Evolutionary conservation across 202 grass and related monocot genomes (phyloP), one percentile per base, ranked within the genome.

Genomic region (Bolboschoenoplectus hybrid): DNA sequence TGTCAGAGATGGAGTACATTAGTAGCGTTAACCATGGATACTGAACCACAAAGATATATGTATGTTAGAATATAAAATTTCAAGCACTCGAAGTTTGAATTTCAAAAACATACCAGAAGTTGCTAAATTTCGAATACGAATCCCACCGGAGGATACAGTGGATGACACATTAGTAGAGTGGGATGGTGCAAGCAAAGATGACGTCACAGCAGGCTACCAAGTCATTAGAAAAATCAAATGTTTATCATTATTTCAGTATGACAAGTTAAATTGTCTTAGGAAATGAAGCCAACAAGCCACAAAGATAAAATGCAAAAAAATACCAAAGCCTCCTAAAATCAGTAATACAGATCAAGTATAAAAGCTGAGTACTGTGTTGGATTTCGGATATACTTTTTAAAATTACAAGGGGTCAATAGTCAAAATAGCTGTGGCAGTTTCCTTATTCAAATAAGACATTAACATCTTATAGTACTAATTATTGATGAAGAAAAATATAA

Each of bases 71-170:
- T 47, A 20, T 26, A 26, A 26, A 9, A 74, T 74, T 13, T 45
- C 19, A 74, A 74, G 9, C 14, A n/a, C 10, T 60, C 52, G 3
- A 58, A 38, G 14, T 40, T 58, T 38, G 52, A 9, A 60, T 64
- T 87, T 81, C 20, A 74, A 79, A 53, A 82, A 63, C 81, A 89
- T 84, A 98, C 95, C 93, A 90, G 93, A 72, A 88, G 91, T 80
- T 66, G 86, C 64, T 60, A 87, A 85, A 95, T 74, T 95, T 91
- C 95, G 89, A 85, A 89, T 55, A 39, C 91, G 93, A 91, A 51
- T n/a, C 43, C 81, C 69, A 81, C 91, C 89, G 34, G 95, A 80
- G 61, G 94, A 88, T 81, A 71, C 85, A 65, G 88, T 39, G 74
- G 88, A 79, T 88, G 93, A 60, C 12, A 74, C 80, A 84, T 32